Conservation (phyloP, 2,329 filamentous ascomycete genomes). For the Aspergillus fischeri region DNA sequence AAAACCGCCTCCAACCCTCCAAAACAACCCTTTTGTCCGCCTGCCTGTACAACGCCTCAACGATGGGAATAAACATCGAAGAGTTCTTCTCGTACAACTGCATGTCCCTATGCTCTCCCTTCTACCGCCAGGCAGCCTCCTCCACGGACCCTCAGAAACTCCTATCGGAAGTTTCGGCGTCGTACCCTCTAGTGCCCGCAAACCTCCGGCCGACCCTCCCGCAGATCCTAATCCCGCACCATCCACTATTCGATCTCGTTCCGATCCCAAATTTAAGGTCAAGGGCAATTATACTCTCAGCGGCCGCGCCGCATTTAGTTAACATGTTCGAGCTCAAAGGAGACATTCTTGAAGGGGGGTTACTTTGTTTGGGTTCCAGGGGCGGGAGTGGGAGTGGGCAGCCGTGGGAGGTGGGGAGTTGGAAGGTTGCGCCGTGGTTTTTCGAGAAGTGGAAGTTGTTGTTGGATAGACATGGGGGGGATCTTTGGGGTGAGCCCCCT, state of each 20-base stretch:
- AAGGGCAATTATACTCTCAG: slow-evolving; percentile 30
- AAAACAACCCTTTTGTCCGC: slow-evolving; percentile 1
- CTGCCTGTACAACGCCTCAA: slow-evolving; percentile 8
- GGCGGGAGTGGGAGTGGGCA: slow-evolving; percentile 10
- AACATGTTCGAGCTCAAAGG: slow-evolving; percentile 34
- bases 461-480: not conserved
- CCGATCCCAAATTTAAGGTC: slow-evolving; percentile 32
- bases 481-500: too few relatives aligned
- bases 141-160: slow-evolving; percentile 18
- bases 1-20: slow-evolving; percentile 1
- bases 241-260: slow-evolving; percentile 35
- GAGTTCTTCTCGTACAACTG: slow-evolving; percentile 8
- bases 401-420: slow-evolving; percentile 34
- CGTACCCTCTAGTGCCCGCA: slow-evolving; percentile 20
- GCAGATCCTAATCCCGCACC: slow-evolving; percentile 38
- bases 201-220: slow-evolving; percentile 35
- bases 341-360: slow-evolving; percentile 32
- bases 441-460: slow-evolving; percentile 24
- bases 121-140: slow-evolving; percentile 23
- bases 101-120: slow-evolving; percentile 28
- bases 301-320: slow-evolving; percentile 27
- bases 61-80: slow-evolving; percentile 5
- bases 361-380: slow-evolving; percentile 17
- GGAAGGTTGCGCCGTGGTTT: slow-evolving; percentile 30
- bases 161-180: slow-evolving; percentile 12